Conservation (phyloP, 495 filamentous ascomycete species). For the Parmelia sp. region DNA sequence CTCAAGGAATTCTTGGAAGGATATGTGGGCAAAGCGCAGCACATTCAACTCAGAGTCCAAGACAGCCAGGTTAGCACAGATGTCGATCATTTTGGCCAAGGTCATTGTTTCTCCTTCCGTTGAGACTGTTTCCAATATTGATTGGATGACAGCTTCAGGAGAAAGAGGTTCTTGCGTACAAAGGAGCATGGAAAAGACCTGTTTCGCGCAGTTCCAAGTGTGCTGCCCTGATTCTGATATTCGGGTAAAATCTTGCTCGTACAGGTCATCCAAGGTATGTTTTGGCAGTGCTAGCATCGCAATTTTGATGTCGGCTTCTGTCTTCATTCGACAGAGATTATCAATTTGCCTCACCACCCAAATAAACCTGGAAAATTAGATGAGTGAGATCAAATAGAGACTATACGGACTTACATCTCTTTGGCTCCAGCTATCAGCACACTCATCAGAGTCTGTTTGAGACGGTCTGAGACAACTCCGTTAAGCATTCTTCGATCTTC, state of each 20-base stretch:
- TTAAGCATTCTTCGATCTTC: neutral
- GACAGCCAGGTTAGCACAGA: neutral
- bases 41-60: neutral
- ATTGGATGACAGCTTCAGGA: neutral
- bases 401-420: neutral
- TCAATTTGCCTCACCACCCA: neutral
- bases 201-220: neutral
- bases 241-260: neutral
- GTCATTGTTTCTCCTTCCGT: neutral
- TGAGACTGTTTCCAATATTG: neutral
- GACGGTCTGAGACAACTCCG: neutral
- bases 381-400: neutral
- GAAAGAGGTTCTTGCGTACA: neutral
- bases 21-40: neutral
- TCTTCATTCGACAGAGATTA: neutral
- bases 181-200: neutral
- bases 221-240: neutral
- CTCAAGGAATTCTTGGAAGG: neutral
- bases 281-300: neutral
- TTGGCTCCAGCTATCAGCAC: neutral
- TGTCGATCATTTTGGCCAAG: neutral
- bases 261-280: neutral
- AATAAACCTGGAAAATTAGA: neutral
- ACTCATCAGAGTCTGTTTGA: neutral
- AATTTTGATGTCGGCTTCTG: neutral